Evolutionary conservation across 1,139 yeast species (phyloP), one percentile per base, ranked within the genome.

Genomic region (Suhomyces taliae): DNA sequence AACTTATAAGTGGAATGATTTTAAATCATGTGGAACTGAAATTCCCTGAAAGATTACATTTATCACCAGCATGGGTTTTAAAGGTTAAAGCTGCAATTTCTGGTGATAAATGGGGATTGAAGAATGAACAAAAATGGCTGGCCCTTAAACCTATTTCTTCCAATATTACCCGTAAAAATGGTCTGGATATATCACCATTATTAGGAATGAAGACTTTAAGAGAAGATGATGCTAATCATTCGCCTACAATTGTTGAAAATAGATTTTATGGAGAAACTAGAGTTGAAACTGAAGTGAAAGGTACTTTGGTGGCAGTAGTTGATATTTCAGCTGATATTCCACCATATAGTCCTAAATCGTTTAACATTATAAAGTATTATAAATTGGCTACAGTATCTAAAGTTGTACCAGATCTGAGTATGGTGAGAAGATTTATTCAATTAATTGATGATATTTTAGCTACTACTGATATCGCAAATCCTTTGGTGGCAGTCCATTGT

Each of bases 351-450:
- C 90, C 93, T 0, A 58, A 65, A 24, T 69, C 82, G 24, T 83
- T 87, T 57, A 44, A 64, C 19, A 65, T 76, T 14, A 76, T 87
- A 51, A 67, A 67, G 48, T 87, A 87, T 65, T 76, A 81, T 64
- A 87, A 87, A 64, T 83, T 85, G 62, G 85, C 90, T 27, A 87
- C 95, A 0, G 91, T 87, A 31, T 83, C 90, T 6, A 87, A 87
- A 61, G 83, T 86, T 34, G 89, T 86, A 0, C 95, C 93, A 0
- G 87, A 85, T 51, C 74, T 72, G 42, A 69, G 74, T 8, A 83
- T 87, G 9, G 83, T 86, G 15, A 63, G 82, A 36, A 69, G 75
- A 47, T 87, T 85, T 55, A 72, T 82, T 37, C 75, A 69, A 40
- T 67, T 84, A 42, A 76, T 83, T 8, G 83, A 82, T 55, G 69